Conservation (phyloP, 176 grass and related monocot genomes). For the Panicum miliaceum region DNA sequence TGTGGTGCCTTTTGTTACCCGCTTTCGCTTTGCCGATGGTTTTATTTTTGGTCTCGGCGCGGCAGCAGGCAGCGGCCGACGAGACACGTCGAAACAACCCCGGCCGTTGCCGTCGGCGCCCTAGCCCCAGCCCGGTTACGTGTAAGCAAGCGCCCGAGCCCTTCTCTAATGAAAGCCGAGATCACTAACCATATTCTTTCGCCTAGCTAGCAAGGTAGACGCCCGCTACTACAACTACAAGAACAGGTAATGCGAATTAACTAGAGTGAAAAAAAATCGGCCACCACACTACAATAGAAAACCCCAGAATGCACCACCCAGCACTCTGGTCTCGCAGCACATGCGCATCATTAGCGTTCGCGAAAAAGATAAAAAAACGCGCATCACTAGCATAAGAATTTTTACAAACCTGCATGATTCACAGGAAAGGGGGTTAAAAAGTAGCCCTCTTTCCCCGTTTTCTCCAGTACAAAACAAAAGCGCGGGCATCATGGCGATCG, state of each 20-base stretch:
- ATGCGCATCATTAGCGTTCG: neutral
- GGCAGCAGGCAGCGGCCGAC: neutral
- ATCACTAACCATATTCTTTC: neutral
- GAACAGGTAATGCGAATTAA: neutral
- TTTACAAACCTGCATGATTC: constrained; percentile 10
- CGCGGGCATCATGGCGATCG: neutral
- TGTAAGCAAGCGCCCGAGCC: neutral
- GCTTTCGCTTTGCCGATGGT: neutral
- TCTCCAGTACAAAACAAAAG: constrained; percentile 8
- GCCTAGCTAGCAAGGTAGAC: neutral
- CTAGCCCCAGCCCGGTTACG: neutral
- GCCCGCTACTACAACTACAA: neutral
- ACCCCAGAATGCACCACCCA: neutral
- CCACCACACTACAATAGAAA: neutral
- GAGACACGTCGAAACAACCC: neutral
- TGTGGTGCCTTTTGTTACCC: neutral
- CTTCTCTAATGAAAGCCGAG: neutral
- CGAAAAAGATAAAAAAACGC: neutral
- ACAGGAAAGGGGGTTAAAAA: neutral
- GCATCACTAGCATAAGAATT: neutral
- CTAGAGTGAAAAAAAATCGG: neutral
- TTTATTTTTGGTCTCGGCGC: neutral
- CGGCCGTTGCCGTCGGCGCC: constrained; percentile 31
- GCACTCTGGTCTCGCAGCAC: neutral
- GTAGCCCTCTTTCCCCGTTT: neutral